Evolutionary conservation across 371 early-diverging fungal genomes (phyloP).

Genomic region (Coemansia linderi): DNA sequence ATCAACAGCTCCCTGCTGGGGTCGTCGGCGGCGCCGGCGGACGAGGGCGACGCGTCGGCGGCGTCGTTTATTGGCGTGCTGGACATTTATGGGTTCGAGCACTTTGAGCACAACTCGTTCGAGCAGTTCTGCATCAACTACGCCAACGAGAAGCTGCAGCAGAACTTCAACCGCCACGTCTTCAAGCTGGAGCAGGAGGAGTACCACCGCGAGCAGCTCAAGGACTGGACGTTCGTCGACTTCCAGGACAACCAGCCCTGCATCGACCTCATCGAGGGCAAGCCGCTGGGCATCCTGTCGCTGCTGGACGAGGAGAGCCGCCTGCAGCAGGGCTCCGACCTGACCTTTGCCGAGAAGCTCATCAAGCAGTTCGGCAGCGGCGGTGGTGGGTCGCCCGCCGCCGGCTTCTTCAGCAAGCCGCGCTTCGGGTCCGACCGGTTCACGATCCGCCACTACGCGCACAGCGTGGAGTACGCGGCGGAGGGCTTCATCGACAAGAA

Average conservation of each 20-base stretch:
- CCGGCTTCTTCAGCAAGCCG: constrained; percentile 86
- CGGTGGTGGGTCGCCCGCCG: constrained; percentile 37
- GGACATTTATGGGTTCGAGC: constrained; percentile 97
- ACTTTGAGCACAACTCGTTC: constrained; percentile 97
- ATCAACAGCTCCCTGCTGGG: constrained; percentile 75
- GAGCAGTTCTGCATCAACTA: constrained; percentile 99
- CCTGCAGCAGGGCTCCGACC: constrained; percentile 89
- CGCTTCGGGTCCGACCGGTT: constrained; percentile 83
- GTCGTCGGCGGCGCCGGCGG: not conserved
- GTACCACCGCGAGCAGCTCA: constrained; percentile 89
- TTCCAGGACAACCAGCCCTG: constrained; percentile 99
- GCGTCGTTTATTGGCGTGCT: constrained; percentile 90
- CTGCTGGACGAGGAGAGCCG: constrained; percentile 95
- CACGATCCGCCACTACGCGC: constrained; percentile 89
- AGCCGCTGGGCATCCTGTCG: constrained; percentile 86
- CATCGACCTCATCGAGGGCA: constrained; percentile 97
- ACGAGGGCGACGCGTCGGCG: constrained; percentile 57
- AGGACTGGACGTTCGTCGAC: constrained; percentile 83
- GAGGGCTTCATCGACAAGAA: constrained; percentile 99
- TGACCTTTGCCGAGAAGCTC: constrained; percentile 80
- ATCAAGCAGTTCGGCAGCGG: constrained; percentile 68
- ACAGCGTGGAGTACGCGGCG: constrained; percentile 85
- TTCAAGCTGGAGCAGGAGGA: constrained; percentile 96
- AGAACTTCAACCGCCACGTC: constrained; percentile 91
- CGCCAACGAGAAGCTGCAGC: constrained; percentile 97